Conservation (phyloP, 2,329 filamentous ascomycete genomes). For the Lachnellula willkommii region DNA sequence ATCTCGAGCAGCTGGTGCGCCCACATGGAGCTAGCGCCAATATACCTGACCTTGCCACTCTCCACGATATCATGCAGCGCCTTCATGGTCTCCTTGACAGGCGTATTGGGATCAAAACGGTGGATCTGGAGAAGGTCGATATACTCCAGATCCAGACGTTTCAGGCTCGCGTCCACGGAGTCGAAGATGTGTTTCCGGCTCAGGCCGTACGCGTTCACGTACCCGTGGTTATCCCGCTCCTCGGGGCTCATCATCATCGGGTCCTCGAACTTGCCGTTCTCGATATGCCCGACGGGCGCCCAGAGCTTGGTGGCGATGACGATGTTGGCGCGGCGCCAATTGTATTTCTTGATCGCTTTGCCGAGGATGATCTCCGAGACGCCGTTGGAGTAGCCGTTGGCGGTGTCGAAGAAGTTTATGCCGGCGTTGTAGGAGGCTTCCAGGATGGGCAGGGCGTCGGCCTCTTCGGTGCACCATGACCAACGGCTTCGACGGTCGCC, state of each 20-base stretch:
- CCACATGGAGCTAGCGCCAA: constrained; percentile 37
- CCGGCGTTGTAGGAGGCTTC: constrained; percentile 47
- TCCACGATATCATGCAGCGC: constrained; percentile 53
- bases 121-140: constrained; percentile 55
- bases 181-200: constrained; percentile 60
- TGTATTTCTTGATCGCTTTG: constrained; percentile 59
- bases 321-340: constrained; percentile 58
- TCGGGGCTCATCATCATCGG: constrained; percentile 3
- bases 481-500: constrained; percentile 29
- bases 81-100: constrained; percentile 55
- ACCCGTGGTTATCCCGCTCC: constrained; percentile 35
- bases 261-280: constrained; percentile 9
- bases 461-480: constrained; percentile 12
- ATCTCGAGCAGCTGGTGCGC: constrained; percentile 17
- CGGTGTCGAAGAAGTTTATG: constrained; percentile 49
- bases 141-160: constrained; percentile 42
- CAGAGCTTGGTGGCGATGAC: constrained; percentile 62
- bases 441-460: constrained; percentile 43
- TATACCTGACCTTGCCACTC: constrained; percentile 51
- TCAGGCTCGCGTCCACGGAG: constrained; percentile 53
- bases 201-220: constrained; percentile 47
- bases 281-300: constrained; percentile 9
- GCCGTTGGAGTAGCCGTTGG: constrained; percentile 47
- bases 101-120: constrained; percentile 46
- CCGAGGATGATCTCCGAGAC: constrained; percentile 32